phyloP scores from a whole-genome alignment of 768 basidiomycete genomes.

The Pulveroboletus sp. region DNA sequence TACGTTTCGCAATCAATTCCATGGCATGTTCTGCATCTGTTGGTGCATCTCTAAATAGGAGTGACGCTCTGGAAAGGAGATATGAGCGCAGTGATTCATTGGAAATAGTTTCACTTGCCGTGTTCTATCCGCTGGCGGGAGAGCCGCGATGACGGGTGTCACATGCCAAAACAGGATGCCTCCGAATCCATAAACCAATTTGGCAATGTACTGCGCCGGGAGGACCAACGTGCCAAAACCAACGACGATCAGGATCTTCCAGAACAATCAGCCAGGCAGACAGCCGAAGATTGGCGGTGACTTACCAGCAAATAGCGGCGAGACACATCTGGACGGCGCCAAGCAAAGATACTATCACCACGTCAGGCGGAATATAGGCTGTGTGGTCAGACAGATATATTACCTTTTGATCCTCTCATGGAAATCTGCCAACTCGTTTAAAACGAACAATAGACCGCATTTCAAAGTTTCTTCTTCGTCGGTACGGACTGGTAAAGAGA shows the following conservation, averaged over 20 bases:
- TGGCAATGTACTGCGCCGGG: constrained; percentile 49
- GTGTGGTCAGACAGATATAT: constrained; percentile 9
- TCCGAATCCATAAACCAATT: constrained; percentile 40
- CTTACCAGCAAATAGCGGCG: constrained; percentile 46
- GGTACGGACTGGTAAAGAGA: constrained; percentile 1
- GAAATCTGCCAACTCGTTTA: constrained; percentile 53
- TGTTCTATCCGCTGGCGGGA: constrained; percentile 43
- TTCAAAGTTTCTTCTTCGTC: constrained; percentile 40
- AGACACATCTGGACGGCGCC: constrained; percentile 55
- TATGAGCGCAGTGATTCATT: neutral
- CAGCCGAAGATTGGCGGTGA: neutral
- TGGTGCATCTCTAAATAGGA: constrained; percentile 48
- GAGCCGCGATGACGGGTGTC: constrained; percentile 48
- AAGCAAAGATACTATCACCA: constrained; percentile 54
- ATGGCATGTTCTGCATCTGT: constrained; percentile 71
- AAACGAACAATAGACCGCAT: constrained; percentile 35
- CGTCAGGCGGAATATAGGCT: constrained; percentile 1
- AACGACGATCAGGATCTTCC: constrained; percentile 36
- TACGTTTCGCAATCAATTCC: constrained; percentile 59
- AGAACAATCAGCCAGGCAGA: constrained; percentile 2
- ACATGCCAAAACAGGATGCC: constrained; percentile 65
- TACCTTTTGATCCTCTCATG: constrained; percentile 66
- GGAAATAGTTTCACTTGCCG: constrained; percentile 35
- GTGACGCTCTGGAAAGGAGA: constrained; percentile 38
- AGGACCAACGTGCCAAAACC: constrained; percentile 40